Percentiles rank a stretch among this genome's conserved stretches.
phyloP scores from a whole-genome alignment of 768 basidiomycete genomes.

The Suillus subluteus region DNA sequence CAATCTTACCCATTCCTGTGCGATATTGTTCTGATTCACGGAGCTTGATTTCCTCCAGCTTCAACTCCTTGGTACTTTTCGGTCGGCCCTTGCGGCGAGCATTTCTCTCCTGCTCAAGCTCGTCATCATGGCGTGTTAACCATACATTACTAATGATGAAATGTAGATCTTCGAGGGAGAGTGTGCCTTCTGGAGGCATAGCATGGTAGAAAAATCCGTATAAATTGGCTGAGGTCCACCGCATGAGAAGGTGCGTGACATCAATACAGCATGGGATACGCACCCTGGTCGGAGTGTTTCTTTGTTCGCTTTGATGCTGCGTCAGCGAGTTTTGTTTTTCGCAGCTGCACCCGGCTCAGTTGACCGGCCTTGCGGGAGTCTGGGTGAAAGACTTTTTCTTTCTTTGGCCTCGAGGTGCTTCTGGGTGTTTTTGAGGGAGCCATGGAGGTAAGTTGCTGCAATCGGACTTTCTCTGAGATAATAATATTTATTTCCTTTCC shows the following conservation, averaged over 20 bases:
- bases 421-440: constrained; percentile 18
- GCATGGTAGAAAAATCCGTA: constrained; percentile 79
- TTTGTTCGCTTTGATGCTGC: constrained; percentile 57
- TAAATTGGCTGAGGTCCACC: constrained; percentile 53
- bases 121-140: constrained; percentile 72
- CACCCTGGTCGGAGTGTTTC: constrained; percentile 60
- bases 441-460: not conserved
- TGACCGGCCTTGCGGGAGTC: constrained; percentile 84
- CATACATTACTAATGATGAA: constrained; percentile 65
- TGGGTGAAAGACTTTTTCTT: constrained; percentile 83
- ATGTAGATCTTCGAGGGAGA: constrained; percentile 71
- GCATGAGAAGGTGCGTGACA: constrained; percentile 7
- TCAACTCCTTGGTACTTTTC: constrained; percentile 67
- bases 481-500: constrained; percentile 1
- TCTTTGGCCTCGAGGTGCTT: constrained; percentile 44
- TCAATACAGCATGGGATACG: constrained; percentile 18
- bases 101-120: constrained; percentile 61
- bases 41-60: constrained; percentile 71
- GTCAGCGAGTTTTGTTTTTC: constrained; percentile 69
- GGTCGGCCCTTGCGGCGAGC: constrained; percentile 74
- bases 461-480: not conserved
- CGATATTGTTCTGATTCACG: constrained; percentile 74
- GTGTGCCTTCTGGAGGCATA: constrained; percentile 57
- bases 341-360: constrained; percentile 63
- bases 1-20: constrained; percentile 73